Conservation (phyloP, 306 rosid species). For the Quercus agrifolia region DNA sequence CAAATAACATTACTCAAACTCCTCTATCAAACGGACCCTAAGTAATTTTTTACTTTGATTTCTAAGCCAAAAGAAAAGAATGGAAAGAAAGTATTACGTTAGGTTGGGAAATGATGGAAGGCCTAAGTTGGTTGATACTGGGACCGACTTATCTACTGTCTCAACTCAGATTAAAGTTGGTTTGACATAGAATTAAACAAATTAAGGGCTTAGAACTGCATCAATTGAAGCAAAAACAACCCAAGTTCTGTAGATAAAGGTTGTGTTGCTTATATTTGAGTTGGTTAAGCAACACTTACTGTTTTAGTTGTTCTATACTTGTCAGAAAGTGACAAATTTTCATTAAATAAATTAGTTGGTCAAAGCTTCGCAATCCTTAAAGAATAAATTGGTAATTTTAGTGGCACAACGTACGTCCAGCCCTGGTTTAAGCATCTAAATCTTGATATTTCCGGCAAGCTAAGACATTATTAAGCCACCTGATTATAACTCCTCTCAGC, state of each 20-base stretch:
- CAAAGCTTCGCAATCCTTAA: not conserved
- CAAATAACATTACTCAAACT: no score
- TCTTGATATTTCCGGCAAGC: not conserved
- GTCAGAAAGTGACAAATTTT: not conserved
- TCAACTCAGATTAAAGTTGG: not conserved
- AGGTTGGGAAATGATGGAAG: not conserved
- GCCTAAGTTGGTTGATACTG: not conserved
- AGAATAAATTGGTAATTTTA: not conserved
- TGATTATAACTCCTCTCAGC: no score
- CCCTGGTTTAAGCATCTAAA: not conserved
- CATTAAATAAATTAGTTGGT: not conserved
- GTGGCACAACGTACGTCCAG: not conserved
- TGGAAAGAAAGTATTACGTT: not conserved
- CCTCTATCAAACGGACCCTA: no score
- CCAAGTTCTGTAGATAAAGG: not conserved
- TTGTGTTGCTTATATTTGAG: not conserved
- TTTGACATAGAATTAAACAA: not conserved
- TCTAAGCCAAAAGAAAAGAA: constrained; percentile 2
- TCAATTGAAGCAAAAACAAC: not conserved
- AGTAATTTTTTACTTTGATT: constrained; percentile 7
- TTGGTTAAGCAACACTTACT: not conserved
- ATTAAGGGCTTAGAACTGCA: not conserved
- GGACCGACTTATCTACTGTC: not conserved
- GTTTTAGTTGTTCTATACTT: not conserved
- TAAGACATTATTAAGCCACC: not conserved